phyloP scores from a whole-genome alignment of 2,329 filamentous ascomycete species.

The Coleophoma eucalyptorum region DNA sequence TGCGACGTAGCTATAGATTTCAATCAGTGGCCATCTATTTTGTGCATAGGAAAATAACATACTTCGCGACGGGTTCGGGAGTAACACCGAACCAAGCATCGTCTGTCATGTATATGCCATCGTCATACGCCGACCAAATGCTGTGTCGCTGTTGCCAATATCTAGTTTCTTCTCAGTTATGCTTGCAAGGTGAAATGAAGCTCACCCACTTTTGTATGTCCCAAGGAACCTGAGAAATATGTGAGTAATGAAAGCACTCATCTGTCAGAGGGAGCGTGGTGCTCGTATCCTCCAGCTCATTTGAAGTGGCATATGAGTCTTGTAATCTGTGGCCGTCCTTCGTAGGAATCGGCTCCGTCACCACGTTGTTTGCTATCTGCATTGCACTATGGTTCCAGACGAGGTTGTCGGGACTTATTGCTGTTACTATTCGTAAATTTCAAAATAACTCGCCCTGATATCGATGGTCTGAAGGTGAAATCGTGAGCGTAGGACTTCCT shows the following conservation, averaged over 20 bases:
- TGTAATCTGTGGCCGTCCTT: neutral
- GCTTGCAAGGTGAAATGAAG: neutral
- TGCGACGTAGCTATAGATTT: slow-evolving; percentile 62
- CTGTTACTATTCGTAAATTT: too few species aligned
- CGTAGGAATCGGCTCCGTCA: neutral
- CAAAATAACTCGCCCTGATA: too few species aligned
- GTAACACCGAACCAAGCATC: slow-evolving; percentile 97
- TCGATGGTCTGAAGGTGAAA: too few species aligned
- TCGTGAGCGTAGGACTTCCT: too few species aligned
- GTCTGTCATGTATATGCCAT: slow-evolving; percentile 86
- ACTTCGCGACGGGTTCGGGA: slow-evolving; percentile 86
- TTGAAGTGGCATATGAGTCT: neutral
- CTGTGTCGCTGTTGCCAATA: slow-evolving; percentile 89
- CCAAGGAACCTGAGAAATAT: slow-evolving; percentile 68
- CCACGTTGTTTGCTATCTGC: too few species aligned
- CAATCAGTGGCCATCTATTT: slow-evolving; percentile 2
- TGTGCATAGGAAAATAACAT: slow-evolving; percentile 25
- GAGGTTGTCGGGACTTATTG: too few species aligned
- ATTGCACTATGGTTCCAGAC: too few species aligned
- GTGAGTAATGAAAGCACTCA: slow-evolving; percentile 72
- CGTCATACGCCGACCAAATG: slow-evolving; percentile 83
- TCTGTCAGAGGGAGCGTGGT: slow-evolving; percentile 45
- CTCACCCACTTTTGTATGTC: slow-evolving; percentile 74
- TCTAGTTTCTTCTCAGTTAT: slow-evolving; percentile 38
- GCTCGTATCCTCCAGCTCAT: neutral